Evolutionary conservation across 306 rosid genomes (phyloP).

Genomic region (Astragalus glycyphyllos): DNA sequence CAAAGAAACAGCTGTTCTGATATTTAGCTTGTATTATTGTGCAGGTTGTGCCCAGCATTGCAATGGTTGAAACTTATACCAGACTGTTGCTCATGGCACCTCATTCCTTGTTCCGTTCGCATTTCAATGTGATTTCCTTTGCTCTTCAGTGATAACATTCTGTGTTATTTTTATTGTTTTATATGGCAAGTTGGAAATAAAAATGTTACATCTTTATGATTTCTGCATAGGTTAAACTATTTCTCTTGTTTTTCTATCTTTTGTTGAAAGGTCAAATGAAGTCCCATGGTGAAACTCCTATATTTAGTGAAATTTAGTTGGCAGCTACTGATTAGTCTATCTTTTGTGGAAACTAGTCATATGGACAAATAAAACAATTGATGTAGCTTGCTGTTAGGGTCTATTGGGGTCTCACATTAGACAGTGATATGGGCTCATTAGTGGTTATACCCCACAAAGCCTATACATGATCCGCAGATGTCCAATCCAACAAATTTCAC

Average conservation of each 20-base stretch:
- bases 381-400: conserved; percentile 29
- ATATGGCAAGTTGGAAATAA: conserved; percentile 10
- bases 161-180: conserved; percentile 19
- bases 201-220: conserved; percentile 13
- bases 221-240: conserved; percentile 23
- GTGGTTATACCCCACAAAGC: no score
- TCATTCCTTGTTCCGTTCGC: conserved; percentile 88
- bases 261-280: conserved; percentile 35
- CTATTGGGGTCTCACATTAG: background rate
- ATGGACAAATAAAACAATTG: conserved; percentile 18
- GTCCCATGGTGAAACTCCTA: conserved; percentile 23
- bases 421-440: no score
- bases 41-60: conserved; percentile 95
- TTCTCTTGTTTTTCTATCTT: conserved; percentile 24
- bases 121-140: conserved; percentile 72
- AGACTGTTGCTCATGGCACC: conserved; percentile 90
- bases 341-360: conserved; percentile 30
- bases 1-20: conserved; percentile 35
- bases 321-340: conserved; percentile 8
- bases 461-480: no score
- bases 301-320: conserved; percentile 20
- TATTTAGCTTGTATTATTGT: conserved; percentile 38
- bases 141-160: conserved; percentile 24
- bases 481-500: no score
- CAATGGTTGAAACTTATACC: conserved; percentile 93